phyloP scores from a whole-genome alignment of 768 basidiomycete species.

The Boletus vinaceobasis region DNA sequence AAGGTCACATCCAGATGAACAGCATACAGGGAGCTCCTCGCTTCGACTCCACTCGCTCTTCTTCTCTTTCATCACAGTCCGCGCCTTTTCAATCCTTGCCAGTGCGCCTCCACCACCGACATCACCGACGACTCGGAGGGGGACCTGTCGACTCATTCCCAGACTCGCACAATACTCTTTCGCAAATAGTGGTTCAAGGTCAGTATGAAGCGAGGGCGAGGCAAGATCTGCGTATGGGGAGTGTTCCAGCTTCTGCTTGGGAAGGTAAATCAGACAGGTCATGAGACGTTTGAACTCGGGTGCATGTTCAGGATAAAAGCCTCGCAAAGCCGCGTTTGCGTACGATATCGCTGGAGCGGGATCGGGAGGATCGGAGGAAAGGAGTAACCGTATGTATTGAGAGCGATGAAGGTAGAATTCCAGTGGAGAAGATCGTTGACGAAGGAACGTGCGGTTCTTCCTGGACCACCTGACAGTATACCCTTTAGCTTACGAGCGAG shows the following conservation, averaged over 20 bases:
- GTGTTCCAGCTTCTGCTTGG: conserved; percentile 55
- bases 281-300: conserved; percentile 68
- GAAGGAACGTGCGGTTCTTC: conserved; percentile 62
- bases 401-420: conserved; percentile 91
- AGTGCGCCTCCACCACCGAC: conserved; percentile 91
- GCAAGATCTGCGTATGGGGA: conserved; percentile 79
- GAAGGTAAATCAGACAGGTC: conserved; percentile 67
- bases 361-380: conserved; percentile 58
- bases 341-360: conserved; percentile 66
- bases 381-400: conserved; percentile 78
- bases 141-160: conserved; percentile 86
- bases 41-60: conserved; percentile 91
- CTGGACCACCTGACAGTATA: conserved; percentile 67
- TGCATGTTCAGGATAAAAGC: conserved; percentile 60
- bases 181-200: conserved; percentile 79
- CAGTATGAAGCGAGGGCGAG: conserved; percentile 66
- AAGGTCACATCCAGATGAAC: neutral
- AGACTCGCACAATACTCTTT: conserved; percentile 86
- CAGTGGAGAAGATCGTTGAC: conserved; percentile 68
- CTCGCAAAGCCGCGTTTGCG: conserved; percentile 60
- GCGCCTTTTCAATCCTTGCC: conserved; percentile 89
- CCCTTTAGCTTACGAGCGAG: neutral
- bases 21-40: conserved; percentile 78
- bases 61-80: conserved; percentile 88
- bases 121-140: conserved; percentile 85